Conservation (phyloP, 495 filamentous ascomycete genomes). For the Beverwykella pulmonaria region DNA sequence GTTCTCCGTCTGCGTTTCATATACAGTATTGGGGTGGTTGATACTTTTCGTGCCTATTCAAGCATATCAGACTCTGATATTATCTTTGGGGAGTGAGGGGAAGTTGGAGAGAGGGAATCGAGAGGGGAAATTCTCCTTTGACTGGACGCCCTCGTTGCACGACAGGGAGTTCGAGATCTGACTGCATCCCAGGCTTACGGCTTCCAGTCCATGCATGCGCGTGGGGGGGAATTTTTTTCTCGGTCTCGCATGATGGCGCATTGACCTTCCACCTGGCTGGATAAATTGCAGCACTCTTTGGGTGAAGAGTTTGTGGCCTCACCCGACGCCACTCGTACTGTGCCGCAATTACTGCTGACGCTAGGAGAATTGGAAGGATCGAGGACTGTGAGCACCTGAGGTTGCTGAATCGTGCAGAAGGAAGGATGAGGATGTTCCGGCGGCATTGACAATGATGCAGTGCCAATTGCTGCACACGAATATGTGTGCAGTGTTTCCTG, state of each 20-base stretch:
- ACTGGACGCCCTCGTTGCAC: not conserved
- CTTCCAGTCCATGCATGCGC: not conserved
- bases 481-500: not conserved
- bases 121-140: not conserved
- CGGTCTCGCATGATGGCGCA: not conserved
- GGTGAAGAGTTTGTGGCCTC: not conserved
- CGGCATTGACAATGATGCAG: not conserved
- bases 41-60: not conserved
- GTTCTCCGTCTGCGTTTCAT: not conserved
- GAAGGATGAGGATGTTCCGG: not conserved
- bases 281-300: constrained; percentile 2
- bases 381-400: not conserved
- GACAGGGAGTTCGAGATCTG: not conserved
- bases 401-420: not conserved
- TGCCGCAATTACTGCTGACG: not conserved
- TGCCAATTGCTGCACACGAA: not conserved
- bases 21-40: not conserved
- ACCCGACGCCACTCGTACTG: not conserved
- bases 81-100: not conserved
- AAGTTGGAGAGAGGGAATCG: not conserved
- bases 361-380: not conserved
- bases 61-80: not conserved
- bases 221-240: not conserved
- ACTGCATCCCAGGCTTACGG: not conserved
- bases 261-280: not conserved